Conservation (phyloP, 768 basidiomycete genomes). For the Exidia glandulosa region DNA sequence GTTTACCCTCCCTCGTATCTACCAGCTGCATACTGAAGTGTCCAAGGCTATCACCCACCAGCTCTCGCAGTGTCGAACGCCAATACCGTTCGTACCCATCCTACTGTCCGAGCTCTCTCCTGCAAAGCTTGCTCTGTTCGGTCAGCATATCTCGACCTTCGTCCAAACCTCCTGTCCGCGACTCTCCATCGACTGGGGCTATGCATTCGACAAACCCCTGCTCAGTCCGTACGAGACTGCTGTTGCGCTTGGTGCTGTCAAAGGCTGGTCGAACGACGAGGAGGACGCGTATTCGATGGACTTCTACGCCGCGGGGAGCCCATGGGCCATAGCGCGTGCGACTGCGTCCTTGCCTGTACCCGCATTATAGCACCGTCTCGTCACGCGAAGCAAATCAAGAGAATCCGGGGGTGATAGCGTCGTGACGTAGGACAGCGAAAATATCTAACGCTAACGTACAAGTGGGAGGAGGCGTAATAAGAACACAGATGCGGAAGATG, state of each 20-base stretch:
- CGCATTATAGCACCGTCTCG: background rate
- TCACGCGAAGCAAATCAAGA: too few species aligned
- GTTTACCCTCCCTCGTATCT: background rate
- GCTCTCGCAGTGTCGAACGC: constrained; percentile 38
- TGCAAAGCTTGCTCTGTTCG: constrained; percentile 78
- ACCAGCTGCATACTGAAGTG: background rate
- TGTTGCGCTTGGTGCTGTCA: constrained; percentile 62
- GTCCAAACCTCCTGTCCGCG: constrained; percentile 96
- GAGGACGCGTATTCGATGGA: constrained; percentile 78
- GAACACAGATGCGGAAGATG: background rate
- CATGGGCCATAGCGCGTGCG: constrained; percentile 59
- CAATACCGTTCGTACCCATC: constrained; percentile 77
- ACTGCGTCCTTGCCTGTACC: constrained; percentile 12
- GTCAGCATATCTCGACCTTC: constrained; percentile 74
- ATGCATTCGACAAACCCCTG: constrained; percentile 82
- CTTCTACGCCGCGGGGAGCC: constrained; percentile 77
- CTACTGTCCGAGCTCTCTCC: constrained; percentile 96
- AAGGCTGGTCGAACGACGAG: constrained; percentile 52
- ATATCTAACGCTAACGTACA: background rate
- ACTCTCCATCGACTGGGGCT: constrained; percentile 97
- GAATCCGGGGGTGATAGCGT: background rate
- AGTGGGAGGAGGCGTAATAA: background rate
- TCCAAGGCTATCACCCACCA: constrained; percentile 63
- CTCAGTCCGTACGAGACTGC: constrained; percentile 89
- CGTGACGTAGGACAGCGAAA: background rate